Base-by-base conservation (phyloP, 768 basidiomycete genomes). In the Rhodosporidiobolus odoratus region DNA sequence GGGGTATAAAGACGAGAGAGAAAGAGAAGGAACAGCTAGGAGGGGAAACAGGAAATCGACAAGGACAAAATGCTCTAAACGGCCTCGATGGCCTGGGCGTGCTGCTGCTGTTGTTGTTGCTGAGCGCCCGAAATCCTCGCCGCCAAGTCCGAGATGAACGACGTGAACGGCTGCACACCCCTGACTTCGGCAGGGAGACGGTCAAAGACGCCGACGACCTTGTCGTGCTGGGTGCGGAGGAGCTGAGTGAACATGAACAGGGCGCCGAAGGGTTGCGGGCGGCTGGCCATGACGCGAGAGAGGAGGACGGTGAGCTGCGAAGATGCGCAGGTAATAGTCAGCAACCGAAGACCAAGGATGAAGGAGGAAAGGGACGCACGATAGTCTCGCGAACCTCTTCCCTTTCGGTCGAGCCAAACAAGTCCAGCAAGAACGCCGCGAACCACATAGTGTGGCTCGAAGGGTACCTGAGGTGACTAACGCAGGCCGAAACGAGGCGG, bases 391-490 rank as follows among this genome's bases (percentile, higher is more conserved):
- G 89, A 82, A 89, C 84, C 73, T 91, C 85, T 78, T 93, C 90
- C 76, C 86, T 84, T 83, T 90, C 88, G 53, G 84, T 85, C 77
- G 92, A 89, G 59, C 83, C 77, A 82, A 97, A 98, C 53, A 95
- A 85, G 79, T 92, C 86, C 62, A 98, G 85, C 63, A 97, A 82
- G 73, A 97, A 84, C 54, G 88, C 89, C 79, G 89, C 91, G 84
- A 95, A 98, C 92, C 94, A 99, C 80, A 92, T 89, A 59, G 95
- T 99, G 83, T 99, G 96, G 16, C 94, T 91, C 77, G 94, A 96
- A 40, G 96, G 95, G 84, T 95, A 98, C 77, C 96, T 91, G 73
- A 99, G 83, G 79, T 98, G 95, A 76, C 93, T 85, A 53, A 92
- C 89, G 79, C 95, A 88, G n/a, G 94, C 87, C 75, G 88, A 91